Conservation (phyloP, 2,329 filamentous ascomycete species). For the Byssochlamys sp. region DNA sequence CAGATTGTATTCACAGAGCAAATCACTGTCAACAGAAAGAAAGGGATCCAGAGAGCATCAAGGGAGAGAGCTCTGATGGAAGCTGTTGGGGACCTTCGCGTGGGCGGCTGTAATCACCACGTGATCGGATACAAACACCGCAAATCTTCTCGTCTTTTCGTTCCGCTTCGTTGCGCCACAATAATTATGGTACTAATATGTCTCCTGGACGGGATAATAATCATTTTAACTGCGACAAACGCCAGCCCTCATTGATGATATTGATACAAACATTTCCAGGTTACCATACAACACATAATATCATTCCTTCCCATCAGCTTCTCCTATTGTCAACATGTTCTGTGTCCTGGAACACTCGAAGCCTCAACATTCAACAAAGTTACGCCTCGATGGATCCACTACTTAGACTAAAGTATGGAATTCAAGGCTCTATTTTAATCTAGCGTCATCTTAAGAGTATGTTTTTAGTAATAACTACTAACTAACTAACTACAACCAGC, state of each 20-base stretch:
- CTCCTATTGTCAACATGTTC: background rate
- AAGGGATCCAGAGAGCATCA: background rate
- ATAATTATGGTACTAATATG: too few species aligned
- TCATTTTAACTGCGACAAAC: too few species aligned
- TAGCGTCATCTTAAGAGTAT: background rate
- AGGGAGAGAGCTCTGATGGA: conserved; percentile 8
- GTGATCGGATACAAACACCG: conserved; percentile 17
- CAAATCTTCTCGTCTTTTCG: conserved; percentile 4
- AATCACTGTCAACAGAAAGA: conserved; percentile 5
- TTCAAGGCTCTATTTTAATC: background rate
- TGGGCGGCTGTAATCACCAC: conserved; percentile 14
- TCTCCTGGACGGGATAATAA: too few species aligned
- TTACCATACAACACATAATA: background rate
- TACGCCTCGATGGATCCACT: background rate
- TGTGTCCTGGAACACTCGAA: background rate
- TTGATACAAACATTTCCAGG: too few species aligned
- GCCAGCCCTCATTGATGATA: too few species aligned
- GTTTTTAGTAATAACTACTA: too few species aligned
- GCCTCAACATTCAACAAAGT: background rate
- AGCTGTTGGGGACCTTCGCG: conserved; percentile 26
- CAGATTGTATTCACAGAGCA: conserved; percentile 5
- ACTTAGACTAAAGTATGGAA: background rate
- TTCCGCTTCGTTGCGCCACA: background rate
- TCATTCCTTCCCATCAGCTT: background rate
- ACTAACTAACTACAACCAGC: background rate